Percentiles rank a stretch among this genome's conserved stretches.
Evolutionary conservation across 169 alveolate species (phyloP).

Genomic region (Eimeria praecox): DNA sequence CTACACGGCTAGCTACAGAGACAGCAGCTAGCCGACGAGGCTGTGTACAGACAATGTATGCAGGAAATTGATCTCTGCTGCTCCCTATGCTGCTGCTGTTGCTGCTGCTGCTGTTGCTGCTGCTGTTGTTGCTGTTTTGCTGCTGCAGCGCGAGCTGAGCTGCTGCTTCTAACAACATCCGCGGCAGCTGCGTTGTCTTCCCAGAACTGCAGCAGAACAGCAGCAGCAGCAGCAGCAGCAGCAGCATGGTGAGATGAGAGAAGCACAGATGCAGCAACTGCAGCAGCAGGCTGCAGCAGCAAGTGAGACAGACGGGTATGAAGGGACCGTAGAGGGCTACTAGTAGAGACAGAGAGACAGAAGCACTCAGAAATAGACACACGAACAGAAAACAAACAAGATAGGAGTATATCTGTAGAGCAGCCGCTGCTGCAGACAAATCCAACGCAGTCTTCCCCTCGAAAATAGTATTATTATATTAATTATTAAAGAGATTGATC

Average conservation of each 20-base stretch:
- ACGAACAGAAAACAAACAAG: background rate
- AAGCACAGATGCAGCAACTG: background rate
- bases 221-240: conserved; percentile 36
- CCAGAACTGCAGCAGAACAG: conserved; percentile 90
- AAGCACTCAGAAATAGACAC: background rate
- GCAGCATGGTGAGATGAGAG: background rate
- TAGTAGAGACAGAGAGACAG: background rate
- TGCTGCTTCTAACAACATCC: conserved; percentile 92
- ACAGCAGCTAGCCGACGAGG: conserved; percentile 99
- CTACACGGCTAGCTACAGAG: conserved; percentile 98
- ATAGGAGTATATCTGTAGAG: background rate
- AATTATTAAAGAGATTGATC: too few species aligned
- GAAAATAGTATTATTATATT: too few species aligned
- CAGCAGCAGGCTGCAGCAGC: background rate
- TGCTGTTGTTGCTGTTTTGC: conserved; percentile 19
- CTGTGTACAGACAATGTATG: conserved; percentile 98
- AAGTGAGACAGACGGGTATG: background rate
- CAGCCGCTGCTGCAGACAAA: background rate
- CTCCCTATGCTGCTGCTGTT: conserved; percentile 50
- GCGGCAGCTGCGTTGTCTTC: conserved; percentile 96
- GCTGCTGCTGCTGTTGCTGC: background rate
- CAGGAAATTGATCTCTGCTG: conserved; percentile 86
- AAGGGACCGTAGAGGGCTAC: background rate
- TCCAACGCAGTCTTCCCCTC: too few species aligned
- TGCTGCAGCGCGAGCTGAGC: conserved; percentile 49